These are phyloP conservation scores for Boletus subcaerulescens DNA, from an alignment of 768 basidiomycete genomes.

Conservation along the genomic window DNA sequence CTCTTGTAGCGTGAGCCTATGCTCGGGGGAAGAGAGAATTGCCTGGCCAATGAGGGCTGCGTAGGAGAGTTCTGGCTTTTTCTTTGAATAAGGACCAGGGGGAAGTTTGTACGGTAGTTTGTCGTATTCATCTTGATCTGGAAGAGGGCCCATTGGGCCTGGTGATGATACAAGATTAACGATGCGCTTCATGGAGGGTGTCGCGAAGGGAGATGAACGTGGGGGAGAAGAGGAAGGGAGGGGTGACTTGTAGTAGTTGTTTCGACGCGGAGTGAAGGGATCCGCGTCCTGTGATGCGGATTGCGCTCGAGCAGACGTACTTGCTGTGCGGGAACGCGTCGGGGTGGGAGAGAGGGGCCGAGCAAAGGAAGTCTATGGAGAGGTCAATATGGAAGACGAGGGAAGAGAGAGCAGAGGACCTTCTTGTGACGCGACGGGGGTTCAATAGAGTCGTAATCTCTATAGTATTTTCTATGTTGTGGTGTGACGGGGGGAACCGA, in stretches of 20 bases:
- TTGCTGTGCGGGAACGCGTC: slow-evolving; percentile 32
- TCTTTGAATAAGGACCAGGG: slow-evolving; percentile 74
- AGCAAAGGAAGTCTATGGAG: slow-evolving; percentile 23
- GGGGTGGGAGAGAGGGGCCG: slow-evolving; percentile 47
- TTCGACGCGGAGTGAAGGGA: slow-evolving; percentile 52
- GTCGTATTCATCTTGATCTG: slow-evolving; percentile 63
- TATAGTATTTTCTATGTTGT: slow-evolving; percentile 60
- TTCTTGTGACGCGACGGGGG: slow-evolving; percentile 32
- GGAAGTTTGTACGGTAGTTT: slow-evolving; percentile 75
- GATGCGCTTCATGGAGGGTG: slow-evolving; percentile 52
- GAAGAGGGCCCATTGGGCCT: slow-evolving; percentile 67
- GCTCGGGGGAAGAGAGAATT: slow-evolving; percentile 77
- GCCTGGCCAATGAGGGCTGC: slow-evolving; percentile 96
- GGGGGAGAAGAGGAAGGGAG: slow-evolving; percentile 63
- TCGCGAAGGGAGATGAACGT: slow-evolving; percentile 57
- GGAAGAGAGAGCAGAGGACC: slow-evolving; percentile 9
- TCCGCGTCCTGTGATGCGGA: slow-evolving; percentile 34
- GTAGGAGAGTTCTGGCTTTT: slow-evolving; percentile 86
- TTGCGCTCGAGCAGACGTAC: slow-evolving; percentile 30
- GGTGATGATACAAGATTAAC: slow-evolving; percentile 84
- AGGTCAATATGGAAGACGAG: background rate
- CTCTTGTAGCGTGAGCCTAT: slow-evolving; percentile 87
- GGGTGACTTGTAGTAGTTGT: slow-evolving; percentile 43
- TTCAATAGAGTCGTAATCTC: slow-evolving; percentile 37
- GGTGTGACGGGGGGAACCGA: slow-evolving; percentile 49